These are phyloP conservation scores for Russula brevipes DNA, from an alignment of 768 basidiomycete species.

Conservation along the genomic window DNA sequence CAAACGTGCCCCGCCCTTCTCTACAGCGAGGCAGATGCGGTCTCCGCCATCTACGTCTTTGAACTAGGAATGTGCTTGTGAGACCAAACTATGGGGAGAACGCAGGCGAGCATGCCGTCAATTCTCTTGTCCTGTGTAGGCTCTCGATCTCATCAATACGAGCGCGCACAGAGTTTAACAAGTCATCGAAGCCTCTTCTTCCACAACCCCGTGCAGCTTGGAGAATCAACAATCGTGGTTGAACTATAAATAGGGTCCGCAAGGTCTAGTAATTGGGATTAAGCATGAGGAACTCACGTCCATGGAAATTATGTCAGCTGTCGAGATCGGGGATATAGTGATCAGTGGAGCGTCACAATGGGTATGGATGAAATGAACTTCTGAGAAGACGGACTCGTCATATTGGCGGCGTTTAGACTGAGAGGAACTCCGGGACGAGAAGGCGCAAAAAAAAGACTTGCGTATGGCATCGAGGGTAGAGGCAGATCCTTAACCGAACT, in stretches of 20 bases:
- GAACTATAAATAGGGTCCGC: constrained; percentile 40
- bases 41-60: constrained; percentile 39
- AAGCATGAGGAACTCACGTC: constrained; percentile 47
- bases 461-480: constrained; percentile 61
- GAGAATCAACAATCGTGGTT: constrained; percentile 67
- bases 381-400: constrained; percentile 84
- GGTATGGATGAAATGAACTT: constrained; percentile 39
- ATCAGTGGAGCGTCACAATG: neutral
- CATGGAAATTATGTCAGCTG: constrained; percentile 67
- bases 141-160: constrained; percentile 87
- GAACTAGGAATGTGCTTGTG: constrained; percentile 33
- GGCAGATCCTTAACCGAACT: constrained; percentile 41
- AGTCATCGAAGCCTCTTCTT: constrained; percentile 73
- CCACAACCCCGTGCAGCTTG: constrained; percentile 66
- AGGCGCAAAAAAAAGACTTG: constrained; percentile 27
- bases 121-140: constrained; percentile 69
- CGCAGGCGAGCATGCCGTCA: constrained; percentile 45
- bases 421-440: neutral
- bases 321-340: constrained; percentile 47
- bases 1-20: constrained; percentile 47
- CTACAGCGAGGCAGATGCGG: constrained; percentile 46
- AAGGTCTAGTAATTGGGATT: neutral
- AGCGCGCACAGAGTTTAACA: constrained; percentile 63
- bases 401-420: constrained; percentile 69
- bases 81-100: constrained; percentile 7